Evolutionary conservation across 1,284 basidiomycete species (phyloP).

Genomic region (Leccinum fuscescens): DNA sequence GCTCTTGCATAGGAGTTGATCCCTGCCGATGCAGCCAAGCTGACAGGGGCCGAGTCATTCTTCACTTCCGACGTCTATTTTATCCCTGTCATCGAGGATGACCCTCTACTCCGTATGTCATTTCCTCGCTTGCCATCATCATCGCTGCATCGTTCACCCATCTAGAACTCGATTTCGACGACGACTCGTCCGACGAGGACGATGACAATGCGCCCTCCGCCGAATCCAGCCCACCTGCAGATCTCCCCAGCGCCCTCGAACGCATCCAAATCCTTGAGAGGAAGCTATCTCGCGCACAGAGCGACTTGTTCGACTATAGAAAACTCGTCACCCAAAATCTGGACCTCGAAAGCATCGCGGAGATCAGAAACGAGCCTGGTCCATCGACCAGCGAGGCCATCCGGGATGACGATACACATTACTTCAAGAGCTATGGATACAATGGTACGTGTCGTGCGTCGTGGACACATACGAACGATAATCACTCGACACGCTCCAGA

Average conservation of each 20-base stretch:
- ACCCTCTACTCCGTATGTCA: slow-evolving; percentile 81
- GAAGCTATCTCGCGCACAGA: slow-evolving; percentile 51
- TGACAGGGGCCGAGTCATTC: slow-evolving; percentile 61
- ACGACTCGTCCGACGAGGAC: slow-evolving; percentile 77
- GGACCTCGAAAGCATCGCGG: slow-evolving; percentile 43
- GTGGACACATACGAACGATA: background rate
- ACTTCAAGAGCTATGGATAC: slow-evolving; percentile 89
- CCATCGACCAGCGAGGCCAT: slow-evolving; percentile 28
- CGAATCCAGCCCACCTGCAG: slow-evolving; percentile 28
- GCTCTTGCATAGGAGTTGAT: slow-evolving; percentile 47
- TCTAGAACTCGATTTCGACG: slow-evolving; percentile 58
- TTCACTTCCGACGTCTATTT: slow-evolving; percentile 77
- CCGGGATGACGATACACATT: slow-evolving; percentile 88
- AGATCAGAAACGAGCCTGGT: slow-evolving; percentile 41
- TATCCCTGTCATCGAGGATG: slow-evolving; percentile 76
- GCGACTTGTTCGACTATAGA: slow-evolving; percentile 60
- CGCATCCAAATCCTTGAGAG: slow-evolving; percentile 53
- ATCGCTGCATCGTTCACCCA: background rate
- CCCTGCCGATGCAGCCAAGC: slow-evolving; percentile 40
- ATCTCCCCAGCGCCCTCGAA: slow-evolving; percentile 38
- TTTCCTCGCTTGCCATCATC: background rate
- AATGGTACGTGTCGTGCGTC: slow-evolving; percentile 61
- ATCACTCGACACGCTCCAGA: slow-evolving; percentile 40
- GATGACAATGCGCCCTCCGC: slow-evolving; percentile 21
- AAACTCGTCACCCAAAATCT: slow-evolving; percentile 51